These are phyloP conservation scores for Pseudisothecium myosuroides DNA, from an alignment of 225 moss, liverwort and hornwort genomes.

Conservation along the genomic window DNA sequence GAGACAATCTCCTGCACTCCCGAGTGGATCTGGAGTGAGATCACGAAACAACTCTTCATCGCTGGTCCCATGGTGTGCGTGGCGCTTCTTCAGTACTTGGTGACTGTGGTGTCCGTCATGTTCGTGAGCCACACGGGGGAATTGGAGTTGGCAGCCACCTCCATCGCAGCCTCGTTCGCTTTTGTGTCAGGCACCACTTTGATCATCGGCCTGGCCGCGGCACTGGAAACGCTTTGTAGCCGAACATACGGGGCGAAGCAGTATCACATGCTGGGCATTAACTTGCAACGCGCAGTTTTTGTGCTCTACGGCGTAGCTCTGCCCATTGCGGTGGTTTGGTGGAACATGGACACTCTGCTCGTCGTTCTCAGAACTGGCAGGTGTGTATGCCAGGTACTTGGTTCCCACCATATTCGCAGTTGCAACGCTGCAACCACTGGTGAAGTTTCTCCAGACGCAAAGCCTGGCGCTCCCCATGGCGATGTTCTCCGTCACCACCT, in stretches of 20 bases:
- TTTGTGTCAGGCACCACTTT: slow-evolving; percentile 30
- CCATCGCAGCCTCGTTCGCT: slow-evolving; percentile 27
- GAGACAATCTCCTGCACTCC: neutral
- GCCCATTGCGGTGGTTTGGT: slow-evolving; percentile 34
- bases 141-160: slow-evolving; percentile 45
- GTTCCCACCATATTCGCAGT: neutral
- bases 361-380: neutral
- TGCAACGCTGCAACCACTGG: neutral
- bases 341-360: slow-evolving; percentile 10
- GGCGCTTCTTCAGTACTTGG: neutral
- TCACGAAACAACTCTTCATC: neutral
- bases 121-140: neutral
- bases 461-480: neutral
- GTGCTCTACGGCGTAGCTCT: neutral
- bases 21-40: neutral
- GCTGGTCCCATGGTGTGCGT: neutral
- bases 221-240: slow-evolving; percentile 53
- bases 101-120: neutral
- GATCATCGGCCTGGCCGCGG: slow-evolving; percentile 37
- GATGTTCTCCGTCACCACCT: neutral
- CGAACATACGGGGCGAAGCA: slow-evolving; percentile 60
- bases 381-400: neutral
- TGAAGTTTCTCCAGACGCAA: neutral
- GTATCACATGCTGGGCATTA: slow-evolving; percentile 45
- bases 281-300: slow-evolving; percentile 43